Evolutionary conservation across 805 yeast species (phyloP).

Genomic region (Wickerhamiella alocasiicola): DNA sequence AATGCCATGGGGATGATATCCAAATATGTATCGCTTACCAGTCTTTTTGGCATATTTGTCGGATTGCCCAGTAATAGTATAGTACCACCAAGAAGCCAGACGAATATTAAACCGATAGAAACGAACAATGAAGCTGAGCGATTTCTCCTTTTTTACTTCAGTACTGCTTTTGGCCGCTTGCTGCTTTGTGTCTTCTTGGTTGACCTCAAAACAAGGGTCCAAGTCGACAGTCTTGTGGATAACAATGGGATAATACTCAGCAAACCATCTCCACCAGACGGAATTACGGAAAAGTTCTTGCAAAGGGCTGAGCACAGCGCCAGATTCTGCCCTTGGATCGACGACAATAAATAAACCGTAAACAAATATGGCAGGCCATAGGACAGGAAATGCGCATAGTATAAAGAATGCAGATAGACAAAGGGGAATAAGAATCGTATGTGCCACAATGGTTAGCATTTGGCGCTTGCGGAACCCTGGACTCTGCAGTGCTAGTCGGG

Average conservation of each 20-base stretch:
- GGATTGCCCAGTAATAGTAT: slow-evolving; percentile 3
- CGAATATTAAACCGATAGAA: not conserved
- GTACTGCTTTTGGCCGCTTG: not conserved
- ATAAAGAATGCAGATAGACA: slow-evolving; percentile 36
- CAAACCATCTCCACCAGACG: slow-evolving; percentile 57
- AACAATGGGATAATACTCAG: slow-evolving; percentile 66
- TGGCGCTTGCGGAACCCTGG: slow-evolving; percentile 40
- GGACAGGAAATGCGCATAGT: slow-evolving; percentile 42
- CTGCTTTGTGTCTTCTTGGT: too few relatives aligned
- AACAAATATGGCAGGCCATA: slow-evolving; percentile 57
- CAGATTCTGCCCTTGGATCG: slow-evolving; percentile 65
- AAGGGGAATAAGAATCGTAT: slow-evolving; percentile 54
- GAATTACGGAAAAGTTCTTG: slow-evolving; percentile 46
- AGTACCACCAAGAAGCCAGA: slow-evolving; percentile 15
- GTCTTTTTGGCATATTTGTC: slow-evolving; percentile 36
- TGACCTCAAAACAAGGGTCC: slow-evolving; percentile 54
- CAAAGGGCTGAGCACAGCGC: slow-evolving; percentile 47
- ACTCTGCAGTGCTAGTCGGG: slow-evolving; percentile 8
- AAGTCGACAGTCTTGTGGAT: slow-evolving; percentile 57
- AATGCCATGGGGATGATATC: slow-evolving; percentile 94
- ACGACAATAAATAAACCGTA: slow-evolving; percentile 45
- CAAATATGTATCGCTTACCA: slow-evolving; percentile 57
- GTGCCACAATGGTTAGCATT: slow-evolving; percentile 60
- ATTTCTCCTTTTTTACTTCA: not conserved
- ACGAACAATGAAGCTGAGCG: not conserved